Conservation (phyloP, 441 rosid genomes). For the Erodium chrysanthum region DNA sequence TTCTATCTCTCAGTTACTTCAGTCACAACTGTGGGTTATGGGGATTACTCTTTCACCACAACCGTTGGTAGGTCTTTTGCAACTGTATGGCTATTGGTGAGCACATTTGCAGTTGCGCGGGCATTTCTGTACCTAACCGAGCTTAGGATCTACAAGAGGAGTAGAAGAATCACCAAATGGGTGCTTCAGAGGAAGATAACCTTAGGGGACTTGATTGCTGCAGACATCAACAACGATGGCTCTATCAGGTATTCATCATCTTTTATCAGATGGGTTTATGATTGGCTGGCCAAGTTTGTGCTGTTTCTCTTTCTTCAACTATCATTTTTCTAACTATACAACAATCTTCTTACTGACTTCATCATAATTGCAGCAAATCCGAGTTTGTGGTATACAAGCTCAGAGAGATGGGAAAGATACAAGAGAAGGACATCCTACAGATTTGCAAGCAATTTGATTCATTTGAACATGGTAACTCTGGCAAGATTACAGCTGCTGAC, state of each 20-base stretch:
- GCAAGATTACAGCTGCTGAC: neutral
- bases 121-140: slow-evolving; percentile 51
- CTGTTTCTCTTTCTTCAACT: neutral
- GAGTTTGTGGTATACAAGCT: slow-evolving; percentile 7
- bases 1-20: slow-evolving; percentile 56
- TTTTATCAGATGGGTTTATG: no score
- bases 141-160: slow-evolving; percentile 49
- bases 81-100: slow-evolving; percentile 43
- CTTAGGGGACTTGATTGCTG: slow-evolving; percentile 55
- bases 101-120: slow-evolving; percentile 56
- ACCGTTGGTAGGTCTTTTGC: slow-evolving; percentile 50
- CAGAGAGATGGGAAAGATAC: slow-evolving; percentile 8
- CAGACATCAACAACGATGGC: slow-evolving; percentile 58
- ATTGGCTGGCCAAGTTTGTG: no score
- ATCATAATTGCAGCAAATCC: neutral
- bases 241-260: slow-evolving; percentile 44
- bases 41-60: slow-evolving; percentile 46
- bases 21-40: slow-evolving; percentile 63
- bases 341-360: neutral
- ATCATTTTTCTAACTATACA: neutral
- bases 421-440: slow-evolving; percentile 8
- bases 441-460: slow-evolving; percentile 5
- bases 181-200: slow-evolving; percentile 59
- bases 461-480: slow-evolving; percentile 5
- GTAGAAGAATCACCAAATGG: slow-evolving; percentile 44